Conservation (phyloP, 176 grass and related monocot species). For the Poa pratensis region DNA sequence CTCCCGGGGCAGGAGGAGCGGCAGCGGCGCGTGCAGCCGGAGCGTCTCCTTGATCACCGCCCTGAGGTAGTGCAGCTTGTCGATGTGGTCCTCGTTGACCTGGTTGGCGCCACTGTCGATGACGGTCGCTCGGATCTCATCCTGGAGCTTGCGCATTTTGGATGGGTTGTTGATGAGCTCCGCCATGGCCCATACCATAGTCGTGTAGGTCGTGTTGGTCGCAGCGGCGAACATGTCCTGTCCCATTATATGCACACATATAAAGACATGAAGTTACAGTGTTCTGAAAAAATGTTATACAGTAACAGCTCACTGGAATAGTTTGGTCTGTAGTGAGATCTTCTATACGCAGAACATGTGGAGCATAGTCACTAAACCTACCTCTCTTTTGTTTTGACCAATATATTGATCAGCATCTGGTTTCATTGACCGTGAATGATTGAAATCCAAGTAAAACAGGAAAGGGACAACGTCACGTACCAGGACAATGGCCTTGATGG, state of each 20-base stretch:
- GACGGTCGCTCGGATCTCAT: conserved; percentile 37
- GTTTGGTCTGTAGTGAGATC: neutral
- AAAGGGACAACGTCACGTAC: neutral
- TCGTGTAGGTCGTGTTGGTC: conserved; percentile 1
- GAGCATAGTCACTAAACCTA: too few species aligned
- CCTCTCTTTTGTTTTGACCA: too few species aligned
- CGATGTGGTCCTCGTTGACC: conserved; percentile 36
- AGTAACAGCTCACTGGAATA: neutral
- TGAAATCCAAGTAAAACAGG: neutral
- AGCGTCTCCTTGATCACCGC: conserved; percentile 50
- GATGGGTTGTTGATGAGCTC: conserved; percentile 40
- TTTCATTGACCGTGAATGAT: neutral
- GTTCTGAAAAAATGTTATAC: neutral
- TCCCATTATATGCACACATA: neutral
- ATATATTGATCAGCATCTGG: neutral
- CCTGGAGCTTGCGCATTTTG: conserved; percentile 43
- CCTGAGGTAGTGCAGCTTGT: conserved; percentile 28
- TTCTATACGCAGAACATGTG: too few species aligned
- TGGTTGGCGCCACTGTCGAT: neutral
- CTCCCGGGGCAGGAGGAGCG: conserved; percentile 50
- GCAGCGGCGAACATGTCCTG: conserved; percentile 33
- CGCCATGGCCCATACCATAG: conserved; percentile 39
- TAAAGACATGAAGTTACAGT: neutral
- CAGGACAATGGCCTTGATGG: conserved; percentile 47
- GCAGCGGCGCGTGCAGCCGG: conserved; percentile 45